Evolutionary conservation across 2,329 filamentous ascomycete species (phyloP), one percentile per base, ranked within the genome.

Genomic region (Bipolaris cookei): DNA sequence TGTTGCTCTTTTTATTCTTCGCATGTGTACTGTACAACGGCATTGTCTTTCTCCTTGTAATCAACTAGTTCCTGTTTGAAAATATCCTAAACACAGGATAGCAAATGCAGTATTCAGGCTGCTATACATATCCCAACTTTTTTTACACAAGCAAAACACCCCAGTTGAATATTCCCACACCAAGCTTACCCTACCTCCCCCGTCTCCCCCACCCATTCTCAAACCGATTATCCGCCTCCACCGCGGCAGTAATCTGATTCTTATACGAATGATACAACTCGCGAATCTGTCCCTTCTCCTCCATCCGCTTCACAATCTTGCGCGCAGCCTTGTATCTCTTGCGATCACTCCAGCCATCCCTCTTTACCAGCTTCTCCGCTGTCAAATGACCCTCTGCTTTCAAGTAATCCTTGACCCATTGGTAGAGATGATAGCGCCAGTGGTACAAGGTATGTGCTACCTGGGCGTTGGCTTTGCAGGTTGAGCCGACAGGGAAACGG

Each of bases 351-450:
- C 86, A 84, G 54, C 79, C 80, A 55, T 88, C 86, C 7, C 89
- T 81, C 70, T 86, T 80, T 1, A 86, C 78, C 30, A 92, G 78
- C 67, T 86, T 83, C 10, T 82, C 76, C 1, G 86, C 77, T 0
- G 78, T 79, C 61, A 89, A 80, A 61, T 88, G 82, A 0, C 86
- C 86, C 56, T 87, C 81, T 1, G 74, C 74, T 21, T 81, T 75
- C 0, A 95, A 83, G 51, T 84, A 85, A 25, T 83, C 81, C 21
- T 89, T 80, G 0, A 93, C 87, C 83, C 85, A 90, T 62, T 88
- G 83, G 68, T 90, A 88, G n/a, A 94, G 84, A 43, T 87, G 84
- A 58, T 84, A 85, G 54, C 88, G 88, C 91, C 91, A 93, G 76
- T 95, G 91, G 4, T 86, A 82, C 3, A 94, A 81, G 1, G 83